Conservation (phyloP, 75 land plant species). For the Pinus tabuliformis region DNA sequence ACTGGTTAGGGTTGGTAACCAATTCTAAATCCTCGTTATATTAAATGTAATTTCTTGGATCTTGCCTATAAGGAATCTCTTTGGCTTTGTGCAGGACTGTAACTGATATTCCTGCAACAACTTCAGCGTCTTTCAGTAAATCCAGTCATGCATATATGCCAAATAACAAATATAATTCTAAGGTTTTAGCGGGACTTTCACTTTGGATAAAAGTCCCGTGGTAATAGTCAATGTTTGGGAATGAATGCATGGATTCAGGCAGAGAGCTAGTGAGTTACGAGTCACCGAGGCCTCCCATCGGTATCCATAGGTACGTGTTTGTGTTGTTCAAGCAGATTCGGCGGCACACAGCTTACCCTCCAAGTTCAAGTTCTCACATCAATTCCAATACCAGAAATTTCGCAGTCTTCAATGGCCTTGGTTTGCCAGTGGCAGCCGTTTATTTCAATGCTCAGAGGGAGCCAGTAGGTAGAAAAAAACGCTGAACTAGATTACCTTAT, state of each 20-base stretch:
- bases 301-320: conserved; percentile 81
- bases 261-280: conserved; percentile 67
- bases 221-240: too few relatives aligned
- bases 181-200: too few relatives aligned
- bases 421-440: conserved; percentile 68
- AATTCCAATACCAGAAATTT: conserved; percentile 62
- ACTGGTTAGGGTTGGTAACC: neutral
- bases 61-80: neutral
- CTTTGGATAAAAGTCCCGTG: too few relatives aligned
- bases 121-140: conserved; percentile 48
- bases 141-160: neutral
- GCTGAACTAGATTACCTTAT: conserved; percentile 23
- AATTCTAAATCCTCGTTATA: neutral
- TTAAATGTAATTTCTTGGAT: neutral
- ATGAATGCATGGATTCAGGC: conserved; percentile 34
- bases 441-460: conserved; percentile 81
- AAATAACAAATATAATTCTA: too few relatives aligned
- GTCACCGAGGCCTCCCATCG: conserved; percentile 71
- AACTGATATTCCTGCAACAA: conserved; percentile 83
- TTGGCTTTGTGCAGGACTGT: conserved; percentile 56
- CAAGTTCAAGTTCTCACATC: conserved; percentile 30
- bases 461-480: conserved; percentile 44
- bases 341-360: conserved; percentile 34
- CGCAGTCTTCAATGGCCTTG: conserved; percentile 41
- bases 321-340: conserved; percentile 66